These are phyloP conservation scores for Colletotrichum ledebouriae DNA, from an alignment of 2,329 filamentous ascomycete species.

Conservation along the genomic window DNA sequence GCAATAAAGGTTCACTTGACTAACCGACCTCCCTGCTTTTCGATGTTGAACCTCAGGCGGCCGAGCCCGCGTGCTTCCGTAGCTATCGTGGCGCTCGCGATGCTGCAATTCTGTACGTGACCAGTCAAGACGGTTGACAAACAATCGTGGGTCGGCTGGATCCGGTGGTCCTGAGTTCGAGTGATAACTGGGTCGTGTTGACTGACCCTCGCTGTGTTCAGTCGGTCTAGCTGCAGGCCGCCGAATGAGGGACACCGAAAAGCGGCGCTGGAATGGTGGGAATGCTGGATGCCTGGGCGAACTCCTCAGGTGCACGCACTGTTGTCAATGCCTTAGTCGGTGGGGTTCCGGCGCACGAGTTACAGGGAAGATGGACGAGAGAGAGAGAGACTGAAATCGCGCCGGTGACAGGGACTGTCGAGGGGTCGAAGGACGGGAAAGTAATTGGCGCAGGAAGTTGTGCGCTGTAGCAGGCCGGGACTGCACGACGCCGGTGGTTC, in stretches of 20 bases:
- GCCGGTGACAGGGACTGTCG: conserved; percentile 34
- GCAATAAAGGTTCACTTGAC: background rate
- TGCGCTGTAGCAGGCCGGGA: conserved; percentile 30
- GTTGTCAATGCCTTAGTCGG: conserved; percentile 39
- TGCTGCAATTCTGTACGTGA: conserved; percentile 20
- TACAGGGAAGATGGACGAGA: conserved; percentile 14
- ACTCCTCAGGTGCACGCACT: conserved; percentile 38
- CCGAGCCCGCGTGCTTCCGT: conserved; percentile 21
- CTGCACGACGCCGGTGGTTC: conserved; percentile 22
- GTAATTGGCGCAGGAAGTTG: conserved; percentile 38
- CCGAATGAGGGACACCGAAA: conserved; percentile 33
- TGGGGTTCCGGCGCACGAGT: conserved; percentile 25
- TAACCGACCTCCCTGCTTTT: conserved; percentile 1
- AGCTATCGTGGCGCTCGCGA: background rate
- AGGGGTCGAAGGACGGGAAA: conserved; percentile 33
- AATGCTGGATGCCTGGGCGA: conserved; percentile 35
- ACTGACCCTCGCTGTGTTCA: conserved; percentile 40
- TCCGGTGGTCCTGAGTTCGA: conserved; percentile 38
- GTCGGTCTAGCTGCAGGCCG: conserved; percentile 28
- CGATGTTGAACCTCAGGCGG: conserved; percentile 4
- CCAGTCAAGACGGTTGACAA: conserved; percentile 15
- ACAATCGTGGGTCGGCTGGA: conserved; percentile 34
- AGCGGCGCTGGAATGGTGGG: conserved; percentile 33
- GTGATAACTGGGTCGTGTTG: conserved; percentile 37
- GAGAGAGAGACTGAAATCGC: background rate